These are phyloP conservation scores for Tausonia pullulans DNA, from an alignment of 1,284 basidiomycete genomes.

Conservation along the genomic window DNA sequence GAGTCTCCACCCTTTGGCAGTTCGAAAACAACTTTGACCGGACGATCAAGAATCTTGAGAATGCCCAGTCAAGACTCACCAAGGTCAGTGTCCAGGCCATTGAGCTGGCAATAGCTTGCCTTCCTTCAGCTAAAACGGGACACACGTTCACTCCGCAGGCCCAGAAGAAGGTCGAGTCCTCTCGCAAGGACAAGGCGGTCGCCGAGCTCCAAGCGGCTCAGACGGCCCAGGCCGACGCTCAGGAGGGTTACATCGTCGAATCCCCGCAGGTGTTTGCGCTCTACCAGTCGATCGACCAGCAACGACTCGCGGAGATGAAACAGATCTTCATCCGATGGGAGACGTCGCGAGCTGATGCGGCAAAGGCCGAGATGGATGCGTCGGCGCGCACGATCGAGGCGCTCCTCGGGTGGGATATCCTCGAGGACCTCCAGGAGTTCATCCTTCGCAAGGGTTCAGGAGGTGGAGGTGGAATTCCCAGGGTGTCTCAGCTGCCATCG, in stretches of 20 bases:
- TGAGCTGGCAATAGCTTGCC: not conserved
- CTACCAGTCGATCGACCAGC: constrained; percentile 32
- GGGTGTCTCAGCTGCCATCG: no score
- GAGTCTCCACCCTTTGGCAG: not conserved
- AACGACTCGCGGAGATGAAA: constrained; percentile 30
- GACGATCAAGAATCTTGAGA: constrained; percentile 33
- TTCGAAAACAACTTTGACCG: constrained; percentile 30
- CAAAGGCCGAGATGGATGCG: constrained; percentile 28
- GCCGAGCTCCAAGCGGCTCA: constrained; percentile 27
- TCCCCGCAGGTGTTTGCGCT: constrained; percentile 31
- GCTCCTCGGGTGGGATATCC: constrained; percentile 30
- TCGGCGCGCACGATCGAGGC: constrained; percentile 28
- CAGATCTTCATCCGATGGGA: constrained; percentile 34
- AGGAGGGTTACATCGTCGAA: constrained; percentile 17
- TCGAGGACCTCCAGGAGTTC: constrained; percentile 16
- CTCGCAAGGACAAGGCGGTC: constrained; percentile 14
- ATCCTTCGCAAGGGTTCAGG: constrained; percentile 3
- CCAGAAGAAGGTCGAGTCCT: constrained; percentile 24
- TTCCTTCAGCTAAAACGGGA: not conserved
- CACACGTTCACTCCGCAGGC: constrained; percentile 23
- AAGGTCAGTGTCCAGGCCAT: constrained; percentile 12
- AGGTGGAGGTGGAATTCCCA: constrained; percentile 26
- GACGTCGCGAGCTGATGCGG: constrained; percentile 31
- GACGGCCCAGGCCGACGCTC: constrained; percentile 27
- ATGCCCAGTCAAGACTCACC: constrained; percentile 20